Base-by-base conservation (phyloP, 305 asterid genomes). In the Solanum chacoense region DNA sequence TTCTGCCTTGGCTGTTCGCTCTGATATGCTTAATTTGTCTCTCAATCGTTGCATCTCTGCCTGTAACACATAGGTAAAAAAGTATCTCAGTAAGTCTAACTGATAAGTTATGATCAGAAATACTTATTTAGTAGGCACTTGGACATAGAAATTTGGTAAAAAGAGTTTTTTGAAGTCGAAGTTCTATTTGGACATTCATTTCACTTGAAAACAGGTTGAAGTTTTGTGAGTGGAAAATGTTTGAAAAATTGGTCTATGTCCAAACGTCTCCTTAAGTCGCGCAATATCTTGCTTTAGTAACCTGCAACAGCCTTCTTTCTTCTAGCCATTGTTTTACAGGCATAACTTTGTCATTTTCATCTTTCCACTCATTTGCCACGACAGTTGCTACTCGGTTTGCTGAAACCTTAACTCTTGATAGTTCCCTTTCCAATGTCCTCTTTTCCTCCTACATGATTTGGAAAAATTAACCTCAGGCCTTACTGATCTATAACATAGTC, bases 311-410 rank as follows among this genome's bases (percentile, higher is more conserved):
- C 92, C 93, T 94, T 93, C 99, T 95, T 90, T 97, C 99, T 89
- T 97, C 98, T 38, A 95, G 92, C 99, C 99, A 97, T 90, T 97
- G 98, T 91, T 92, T 97, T 75, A 97, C 97, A 28, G 99, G 99
- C 98, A 97, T 97, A 83, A 97, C 98, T 92, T 91, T 96, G 92
- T 94, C 95, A 31, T 94, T 97, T 69, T 94, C 99, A 85, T 95
- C 98, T 90, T 97, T 97, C 99, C 99, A 96, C 88, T 97, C 99
- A 55, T 96, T 97, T 77, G 99, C 99, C 90, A 95, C 98, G 31
- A 93, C 94, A 4, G 92, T 91, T 85, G 99, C 99, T 65, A 95
- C 91, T 76, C 99, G 93, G 88, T 93, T 96, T 28, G 97, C 99
- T 86, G 98, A 93, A 85, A 97, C 98, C 93, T 94, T 96, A 4